Percentiles rank a stretch among this genome's conserved stretches.
These are phyloP conservation scores for Hansenula anomala DNA, from an alignment of 1,139 yeast species.

Conservation along the genomic window DNA sequence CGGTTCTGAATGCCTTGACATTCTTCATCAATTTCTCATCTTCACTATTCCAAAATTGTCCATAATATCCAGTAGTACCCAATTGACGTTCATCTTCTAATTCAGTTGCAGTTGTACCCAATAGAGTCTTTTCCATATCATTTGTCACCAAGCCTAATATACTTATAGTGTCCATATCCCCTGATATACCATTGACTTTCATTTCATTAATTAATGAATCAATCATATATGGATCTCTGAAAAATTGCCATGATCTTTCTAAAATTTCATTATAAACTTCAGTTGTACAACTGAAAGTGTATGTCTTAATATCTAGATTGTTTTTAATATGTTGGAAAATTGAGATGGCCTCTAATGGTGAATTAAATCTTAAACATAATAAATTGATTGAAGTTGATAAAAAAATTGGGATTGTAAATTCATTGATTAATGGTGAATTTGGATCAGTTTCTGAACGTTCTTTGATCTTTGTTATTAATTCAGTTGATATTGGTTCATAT, in stretches of 20 bases:
- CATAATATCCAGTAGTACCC: conserved; percentile 18
- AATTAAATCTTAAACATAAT: conserved; percentile 25
- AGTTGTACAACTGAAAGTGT: neutral
- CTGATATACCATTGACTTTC: conserved; percentile 37
- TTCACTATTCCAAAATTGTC: conserved; percentile 10
- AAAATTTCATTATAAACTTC: conserved; percentile 36
- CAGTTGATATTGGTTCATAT: neutral
- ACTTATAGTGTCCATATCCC: conserved; percentile 30
- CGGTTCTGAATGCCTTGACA: neutral
- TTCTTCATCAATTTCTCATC: conserved; percentile 8
- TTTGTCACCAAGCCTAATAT: conserved; percentile 20
- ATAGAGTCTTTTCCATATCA: conserved; percentile 11
- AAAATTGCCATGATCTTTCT: conserved; percentile 32
- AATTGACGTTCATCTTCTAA: too few relatives aligned
- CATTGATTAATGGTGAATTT: conserved; percentile 68
- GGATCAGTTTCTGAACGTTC: conserved; percentile 51
- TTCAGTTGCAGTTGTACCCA: too few relatives aligned
- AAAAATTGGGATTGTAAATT: conserved; percentile 16
- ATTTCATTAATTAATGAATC: conserved; percentile 34
- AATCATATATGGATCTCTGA: conserved; percentile 31
- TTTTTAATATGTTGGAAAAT: conserved; percentile 32
- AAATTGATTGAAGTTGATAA: conserved; percentile 19
- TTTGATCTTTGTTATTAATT: neutral
- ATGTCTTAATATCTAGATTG: conserved; percentile 17
- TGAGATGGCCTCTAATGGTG: conserved; percentile 33